phyloP scores from a whole-genome alignment of 805 yeast species.

The Brettanomyces anomalus region DNA sequence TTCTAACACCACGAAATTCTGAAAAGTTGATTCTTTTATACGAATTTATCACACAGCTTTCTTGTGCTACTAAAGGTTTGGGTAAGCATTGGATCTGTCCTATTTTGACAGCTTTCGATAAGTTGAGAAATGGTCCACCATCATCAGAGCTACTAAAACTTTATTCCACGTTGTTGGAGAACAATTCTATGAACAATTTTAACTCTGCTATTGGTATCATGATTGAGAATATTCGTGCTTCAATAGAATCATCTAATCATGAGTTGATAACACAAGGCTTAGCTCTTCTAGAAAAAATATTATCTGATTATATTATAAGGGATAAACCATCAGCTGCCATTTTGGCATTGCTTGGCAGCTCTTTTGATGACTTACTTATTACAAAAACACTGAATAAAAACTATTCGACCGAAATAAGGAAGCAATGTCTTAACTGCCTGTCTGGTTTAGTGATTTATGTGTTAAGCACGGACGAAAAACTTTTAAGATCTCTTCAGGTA shows the following conservation, averaged over 20 bases:
- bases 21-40: slow-evolving; percentile 10
- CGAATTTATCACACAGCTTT: slow-evolving; percentile 18
- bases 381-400: slow-evolving; percentile 22
- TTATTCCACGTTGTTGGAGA: slow-evolving; percentile 25
- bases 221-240: slow-evolving; percentile 11
- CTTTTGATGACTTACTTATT: slow-evolving; percentile 11
- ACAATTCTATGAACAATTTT: slow-evolving; percentile 24
- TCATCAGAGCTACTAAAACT: slow-evolving; percentile 28
- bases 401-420: slow-evolving; percentile 25
- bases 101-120: slow-evolving; percentile 11
- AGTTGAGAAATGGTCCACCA: slow-evolving; percentile 13
- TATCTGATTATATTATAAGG: slow-evolving; percentile 8
- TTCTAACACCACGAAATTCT: slow-evolving; percentile 4
- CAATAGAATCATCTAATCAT: slow-evolving; percentile 20
- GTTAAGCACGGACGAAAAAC: slow-evolving; percentile 2
- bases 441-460: slow-evolving; percentile 11
- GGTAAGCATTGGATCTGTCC: slow-evolving; percentile 13
- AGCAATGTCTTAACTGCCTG: slow-evolving; percentile 17
- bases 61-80: slow-evolving; percentile 19
- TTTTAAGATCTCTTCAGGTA: slow-evolving; percentile 8
- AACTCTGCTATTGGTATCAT: slow-evolving; percentile 20
- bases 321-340: slow-evolving; percentile 4
- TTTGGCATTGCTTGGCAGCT: slow-evolving; percentile 1
- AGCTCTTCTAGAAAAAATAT: slow-evolving; percentile 14
- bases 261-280: slow-evolving; percentile 24